phyloP scores from a whole-genome alignment of 306 rosid species.

The Trifolium subterraneum region DNA sequence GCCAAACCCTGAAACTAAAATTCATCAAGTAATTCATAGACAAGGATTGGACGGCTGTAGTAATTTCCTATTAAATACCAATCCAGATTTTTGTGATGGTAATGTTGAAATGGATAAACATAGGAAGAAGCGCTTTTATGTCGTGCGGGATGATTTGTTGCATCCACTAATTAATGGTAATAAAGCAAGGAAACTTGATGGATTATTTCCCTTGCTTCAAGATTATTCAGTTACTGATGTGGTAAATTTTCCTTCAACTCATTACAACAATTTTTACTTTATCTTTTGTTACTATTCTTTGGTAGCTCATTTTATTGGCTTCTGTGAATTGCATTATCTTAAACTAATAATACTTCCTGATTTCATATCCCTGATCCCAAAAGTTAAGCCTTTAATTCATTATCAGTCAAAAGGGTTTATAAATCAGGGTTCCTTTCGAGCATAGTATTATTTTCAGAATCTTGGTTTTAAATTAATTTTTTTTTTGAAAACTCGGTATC shows the following conservation, averaged over 20 bases:
- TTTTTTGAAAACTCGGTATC: too few relatives aligned
- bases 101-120: slow-evolving; percentile 35
- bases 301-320: slow-evolving; percentile 18
- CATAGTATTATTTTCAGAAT: slow-evolving; percentile 8
- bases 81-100: slow-evolving; percentile 48
- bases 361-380: not conserved
- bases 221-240: slow-evolving; percentile 75
- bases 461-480: too few relatives aligned
- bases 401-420: slow-evolving; percentile 8
- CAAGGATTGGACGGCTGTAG: slow-evolving; percentile 38
- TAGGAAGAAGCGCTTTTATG: slow-evolving; percentile 48
- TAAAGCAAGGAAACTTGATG: slow-evolving; percentile 90
- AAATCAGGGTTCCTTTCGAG: not conserved
- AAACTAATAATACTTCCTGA: not conserved
- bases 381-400: slow-evolving; percentile 3
- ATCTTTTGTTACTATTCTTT: not conserved
- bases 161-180: slow-evolving; percentile 92
- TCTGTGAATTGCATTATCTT: not conserved
- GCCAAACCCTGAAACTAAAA: slow-evolving; percentile 62
- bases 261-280: slow-evolving; percentile 12
- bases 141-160: slow-evolving; percentile 91
- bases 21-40: slow-evolving; percentile 55
- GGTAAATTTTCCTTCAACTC: slow-evolving; percentile 50
- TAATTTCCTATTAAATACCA: slow-evolving; percentile 41
- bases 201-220: slow-evolving; percentile 65